Percentiles rank a stretch among this genome's conserved stretches.
These are phyloP conservation scores for Trichophyton verrucosum DNA, from an alignment of 2,329 filamentous ascomycete species.

Conservation along the genomic window DNA sequence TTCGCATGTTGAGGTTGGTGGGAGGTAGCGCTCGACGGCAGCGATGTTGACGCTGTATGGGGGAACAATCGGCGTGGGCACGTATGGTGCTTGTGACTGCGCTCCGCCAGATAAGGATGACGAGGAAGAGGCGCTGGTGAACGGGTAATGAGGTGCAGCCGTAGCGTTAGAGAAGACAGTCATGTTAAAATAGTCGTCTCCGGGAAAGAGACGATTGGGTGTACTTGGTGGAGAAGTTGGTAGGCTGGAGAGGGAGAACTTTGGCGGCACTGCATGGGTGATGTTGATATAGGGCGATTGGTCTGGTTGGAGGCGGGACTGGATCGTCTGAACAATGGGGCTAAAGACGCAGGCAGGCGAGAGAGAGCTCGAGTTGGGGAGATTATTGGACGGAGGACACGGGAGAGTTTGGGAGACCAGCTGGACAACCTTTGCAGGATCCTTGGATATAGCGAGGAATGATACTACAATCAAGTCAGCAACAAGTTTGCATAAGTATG, in stretches of 20 bases:
- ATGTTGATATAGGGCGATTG: slow-evolving; percentile 51
- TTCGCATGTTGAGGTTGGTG: slow-evolving; percentile 47
- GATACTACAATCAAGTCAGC: slow-evolving; percentile 20
- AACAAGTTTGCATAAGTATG: neutral
- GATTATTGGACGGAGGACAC: slow-evolving; percentile 32
- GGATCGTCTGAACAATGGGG: slow-evolving; percentile 43
- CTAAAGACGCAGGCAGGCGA: slow-evolving; percentile 34
- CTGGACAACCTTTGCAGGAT: slow-evolving; percentile 33
- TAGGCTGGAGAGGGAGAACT: slow-evolving; percentile 49
- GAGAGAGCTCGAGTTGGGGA: slow-evolving; percentile 21
- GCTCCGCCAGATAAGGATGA: neutral
- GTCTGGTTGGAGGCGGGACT: slow-evolving; percentile 38
- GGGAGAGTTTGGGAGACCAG: slow-evolving; percentile 50
- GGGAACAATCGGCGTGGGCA: slow-evolving; percentile 44
- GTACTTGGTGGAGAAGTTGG: slow-evolving; percentile 52
- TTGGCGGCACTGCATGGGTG: slow-evolving; percentile 50
- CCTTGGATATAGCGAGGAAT: slow-evolving; percentile 28
- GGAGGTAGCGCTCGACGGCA: slow-evolving; percentile 54
- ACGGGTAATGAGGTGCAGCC: slow-evolving; percentile 39
- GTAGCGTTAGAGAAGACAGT: slow-evolving; percentile 52
- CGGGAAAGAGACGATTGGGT: slow-evolving; percentile 36
- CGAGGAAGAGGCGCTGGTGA: slow-evolving; percentile 41
- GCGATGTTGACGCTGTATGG: slow-evolving; percentile 49
- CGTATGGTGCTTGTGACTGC: slow-evolving; percentile 25
- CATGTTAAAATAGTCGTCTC: slow-evolving; percentile 50